A percentile compares a stretch with the other conserved stretches of the same genome.
These are phyloP conservation scores for Suhomyces sp. DNA, from an alignment of 805 yeast genomes.

Conservation along the genomic window DNA sequence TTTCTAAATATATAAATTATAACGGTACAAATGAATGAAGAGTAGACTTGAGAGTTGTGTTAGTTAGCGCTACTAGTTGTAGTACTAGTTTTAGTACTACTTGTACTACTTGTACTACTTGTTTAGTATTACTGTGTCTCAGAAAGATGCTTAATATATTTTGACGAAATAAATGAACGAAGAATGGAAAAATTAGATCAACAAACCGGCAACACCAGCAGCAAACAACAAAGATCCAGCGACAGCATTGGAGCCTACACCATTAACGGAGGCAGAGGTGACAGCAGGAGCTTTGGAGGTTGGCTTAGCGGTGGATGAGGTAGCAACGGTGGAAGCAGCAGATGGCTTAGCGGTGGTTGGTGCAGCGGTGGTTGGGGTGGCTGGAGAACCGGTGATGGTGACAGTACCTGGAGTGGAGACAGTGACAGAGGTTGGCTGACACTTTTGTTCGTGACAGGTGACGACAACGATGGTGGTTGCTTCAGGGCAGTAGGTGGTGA, in stretches of 20 bases:
- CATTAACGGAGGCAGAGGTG: slow-evolving; percentile 4
- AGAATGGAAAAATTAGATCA: not conserved
- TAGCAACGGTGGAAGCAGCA: not conserved
- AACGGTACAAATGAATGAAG: too few species aligned
- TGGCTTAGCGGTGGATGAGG: not conserved
- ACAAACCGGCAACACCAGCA: slow-evolving; percentile 1
- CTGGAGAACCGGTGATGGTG: slow-evolving; percentile 31
- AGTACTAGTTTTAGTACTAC: too few species aligned
- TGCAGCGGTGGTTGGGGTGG: slow-evolving; percentile 2
- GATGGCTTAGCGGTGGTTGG: slow-evolving; percentile 4
- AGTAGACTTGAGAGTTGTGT: too few species aligned
- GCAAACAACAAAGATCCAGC: slow-evolving; percentile 4
- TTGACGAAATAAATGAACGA: too few species aligned
- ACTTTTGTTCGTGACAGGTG: slow-evolving; percentile 24
- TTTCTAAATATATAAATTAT: too few species aligned
- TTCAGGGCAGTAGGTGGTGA: slow-evolving; percentile 37
- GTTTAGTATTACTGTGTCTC: too few species aligned
- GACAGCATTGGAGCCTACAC: slow-evolving; percentile 7
- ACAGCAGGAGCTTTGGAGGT: slow-evolving; percentile 4
- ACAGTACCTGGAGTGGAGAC: slow-evolving; percentile 32
- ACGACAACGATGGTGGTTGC: slow-evolving; percentile 33
- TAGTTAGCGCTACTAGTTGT: too few species aligned
- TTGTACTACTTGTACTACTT: too few species aligned
- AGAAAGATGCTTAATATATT: too few species aligned
- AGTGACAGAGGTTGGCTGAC: slow-evolving; percentile 26